Base-by-base conservation (phyloP, 371 early-diverging fungal genomes). In the Mucor velutinosus region DNA sequence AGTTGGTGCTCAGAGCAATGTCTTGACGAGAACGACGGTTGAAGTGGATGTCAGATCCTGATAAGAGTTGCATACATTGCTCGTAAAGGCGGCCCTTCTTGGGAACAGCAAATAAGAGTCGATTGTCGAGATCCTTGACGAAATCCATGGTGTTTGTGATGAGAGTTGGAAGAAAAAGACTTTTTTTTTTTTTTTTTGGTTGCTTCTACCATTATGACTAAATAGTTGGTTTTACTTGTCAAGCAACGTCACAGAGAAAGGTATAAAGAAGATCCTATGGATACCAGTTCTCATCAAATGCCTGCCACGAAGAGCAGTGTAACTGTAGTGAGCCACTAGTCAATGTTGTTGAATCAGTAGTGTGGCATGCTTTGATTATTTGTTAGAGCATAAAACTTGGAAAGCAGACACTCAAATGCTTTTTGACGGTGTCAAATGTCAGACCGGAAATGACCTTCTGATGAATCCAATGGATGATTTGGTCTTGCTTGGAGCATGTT, bases 11-110 rank as follows among this genome's bases (percentile, higher is more conserved):
- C 11, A 96, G 82, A 4, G 99, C 98, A 82, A 98, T 97, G 82
- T 98, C 97, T 79, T 96, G 94, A 64, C 97, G 92, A 75, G 93
- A 92, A 75, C 93, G 93, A 71, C 97, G 91, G 81, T 91, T 87
- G 85, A 96, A 99, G 76, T 95, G 92, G 64, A 99, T 92, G 75
- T 97, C 97, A n/a, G 96, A 93, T 51, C 94, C 95, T 45, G 82
- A 73, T 12, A 99, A 87, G 29, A 99, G 84, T 8, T 90, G 79
- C 35, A 96, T 76, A 70, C 93, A 94, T 65, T 95, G 89, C 71
- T 97, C 94, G 78, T 95, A 91, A 30, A 99, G 93, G 30, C 99
- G 92, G n/a, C 98, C 99, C 85, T 99, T 99, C 76, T 99, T 99
- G 59, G 98, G 98, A 61, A 99, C 88, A 11, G 96, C 97, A 70